Evolutionary conservation across 2,329 filamentous ascomycete species (phyloP), one percentile per base, ranked within the genome.

Genomic region (Penicillium sp.): DNA sequence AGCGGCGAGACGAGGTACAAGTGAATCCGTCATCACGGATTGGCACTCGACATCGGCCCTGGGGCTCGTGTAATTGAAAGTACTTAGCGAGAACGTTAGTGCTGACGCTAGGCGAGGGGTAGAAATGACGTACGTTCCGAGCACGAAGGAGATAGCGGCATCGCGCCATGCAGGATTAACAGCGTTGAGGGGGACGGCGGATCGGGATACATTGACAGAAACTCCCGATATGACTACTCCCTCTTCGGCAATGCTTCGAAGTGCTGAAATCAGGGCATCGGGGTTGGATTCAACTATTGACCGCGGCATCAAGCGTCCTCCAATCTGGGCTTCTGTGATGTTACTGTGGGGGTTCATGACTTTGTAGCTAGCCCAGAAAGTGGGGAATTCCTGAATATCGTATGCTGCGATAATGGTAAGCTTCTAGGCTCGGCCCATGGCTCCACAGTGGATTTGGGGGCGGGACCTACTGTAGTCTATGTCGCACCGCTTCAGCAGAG

Each of bases 361-460:
- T 59, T 95, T 88, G 61, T 88, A 80, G 28, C 77, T 82, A 75
- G 93, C 93, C 67, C 95, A 95, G 24, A 49, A 59, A 7, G 56
- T 54, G 6, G 55, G 40, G 31, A 57, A 57, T 1, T 49, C 42
- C 3, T 54, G 10, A n/a, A 54, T 49, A 15, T 46, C 31, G 25
- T 52, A 54, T 8, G 37, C 55, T 59, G 27, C 18, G 40, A 38
- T 27, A 39, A 9, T 8, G 7, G 9, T 33, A n/a, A 33, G 42
- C 29, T 23, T 24, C 28, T 12, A 24, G 31, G 2, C 31, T 18
- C 20, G 28, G 28, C 6, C 42, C 25, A 13, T 20, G 28, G 28
- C 6, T 35, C 42, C 42, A 25, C 38, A 35, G 18, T 44, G 4
- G 20, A 8, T 29, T 24, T 12, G 20, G 20, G 15, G 27, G 3